Evolutionary conservation across 352 stramenopile species (phyloP).

Genomic region (Phytopythium chamaehyphon): DNA sequence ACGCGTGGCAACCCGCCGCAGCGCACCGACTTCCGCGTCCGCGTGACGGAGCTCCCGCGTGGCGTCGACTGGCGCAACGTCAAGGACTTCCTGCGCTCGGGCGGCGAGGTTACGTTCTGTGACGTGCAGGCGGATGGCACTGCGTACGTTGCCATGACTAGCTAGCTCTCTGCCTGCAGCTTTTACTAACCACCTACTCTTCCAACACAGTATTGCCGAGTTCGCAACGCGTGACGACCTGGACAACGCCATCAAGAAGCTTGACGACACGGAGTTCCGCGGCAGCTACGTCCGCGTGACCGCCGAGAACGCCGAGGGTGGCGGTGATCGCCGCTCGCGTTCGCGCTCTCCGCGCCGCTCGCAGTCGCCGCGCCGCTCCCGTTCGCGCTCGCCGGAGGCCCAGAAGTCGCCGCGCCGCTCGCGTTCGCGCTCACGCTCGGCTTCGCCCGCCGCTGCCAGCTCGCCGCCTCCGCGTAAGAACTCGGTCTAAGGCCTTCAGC

Average conservation of each 20-base stretch:
- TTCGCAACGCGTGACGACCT: constrained; percentile 81
- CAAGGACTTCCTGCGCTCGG: constrained; percentile 83
- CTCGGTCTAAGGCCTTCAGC: constrained; percentile 43
- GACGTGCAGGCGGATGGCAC: constrained; percentile 80
- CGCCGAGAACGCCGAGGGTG: constrained; percentile 26
- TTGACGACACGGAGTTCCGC: constrained; percentile 87
- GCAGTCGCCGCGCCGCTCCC: constrained; percentile 60
- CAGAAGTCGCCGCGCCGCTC: constrained; percentile 57
- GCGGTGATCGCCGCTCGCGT: constrained; percentile 37
- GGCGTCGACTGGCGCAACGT: constrained; percentile 84
- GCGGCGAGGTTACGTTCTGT: constrained; percentile 83
- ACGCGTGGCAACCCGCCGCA: constrained; percentile 61
- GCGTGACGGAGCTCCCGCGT: constrained; percentile 72
- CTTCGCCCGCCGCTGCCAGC: constrained; percentile 37
- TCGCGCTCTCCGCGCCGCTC: constrained; percentile 58
- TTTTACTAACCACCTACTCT: constrained; percentile 2
- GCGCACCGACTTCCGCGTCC: constrained; percentile 72
- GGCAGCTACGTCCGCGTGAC: constrained; percentile 79
- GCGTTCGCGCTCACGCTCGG: constrained; percentile 60
- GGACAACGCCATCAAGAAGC: constrained; percentile 80
- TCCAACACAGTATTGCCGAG: constrained; percentile 53
- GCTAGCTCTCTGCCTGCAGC: not conserved
- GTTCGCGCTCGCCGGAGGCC: constrained; percentile 58
- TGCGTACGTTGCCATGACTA: constrained; percentile 48
- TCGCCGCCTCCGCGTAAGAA: constrained; percentile 68